Evolutionary conservation across 345 rosid species (phyloP).

Genomic region (Schrenkiella parvula): DNA sequence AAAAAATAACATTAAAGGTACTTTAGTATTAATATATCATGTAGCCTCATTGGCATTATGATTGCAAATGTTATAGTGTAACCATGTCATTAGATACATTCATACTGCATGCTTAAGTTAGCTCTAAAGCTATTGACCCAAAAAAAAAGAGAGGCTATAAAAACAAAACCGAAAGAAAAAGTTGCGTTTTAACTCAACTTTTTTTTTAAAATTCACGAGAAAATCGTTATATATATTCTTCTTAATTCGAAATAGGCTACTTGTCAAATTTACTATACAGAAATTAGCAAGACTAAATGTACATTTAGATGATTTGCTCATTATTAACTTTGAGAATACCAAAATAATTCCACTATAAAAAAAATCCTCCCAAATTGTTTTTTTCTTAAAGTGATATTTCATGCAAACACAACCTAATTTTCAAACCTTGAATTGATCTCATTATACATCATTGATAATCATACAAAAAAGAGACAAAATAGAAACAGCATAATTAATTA

Average conservation of each 20-base stretch:
- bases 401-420: not conserved
- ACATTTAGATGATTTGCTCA: not conserved
- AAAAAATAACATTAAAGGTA: not conserved
- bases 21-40: not conserved
- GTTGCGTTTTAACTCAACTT: not conserved
- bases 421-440: slow-evolving; percentile 4
- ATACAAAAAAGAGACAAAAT: not conserved
- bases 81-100: not conserved
- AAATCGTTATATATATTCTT: not conserved
- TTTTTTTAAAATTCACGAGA: not conserved
- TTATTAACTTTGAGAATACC: not conserved
- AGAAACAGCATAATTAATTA: not conserved
- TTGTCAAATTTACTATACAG: not conserved
- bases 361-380: not conserved
- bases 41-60: not conserved
- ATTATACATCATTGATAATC: not conserved
- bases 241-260: not conserved
- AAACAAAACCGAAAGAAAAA: not conserved
- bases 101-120: not conserved
- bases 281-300: not conserved
- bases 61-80: not conserved
- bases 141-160: not conserved
- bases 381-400: not conserved
- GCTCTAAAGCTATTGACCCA: not conserved
- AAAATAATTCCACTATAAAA: not conserved